Evolutionary conservation across 208 protist genomes (phyloP).

Genomic region (Acanthamoeba healyi): DNA sequence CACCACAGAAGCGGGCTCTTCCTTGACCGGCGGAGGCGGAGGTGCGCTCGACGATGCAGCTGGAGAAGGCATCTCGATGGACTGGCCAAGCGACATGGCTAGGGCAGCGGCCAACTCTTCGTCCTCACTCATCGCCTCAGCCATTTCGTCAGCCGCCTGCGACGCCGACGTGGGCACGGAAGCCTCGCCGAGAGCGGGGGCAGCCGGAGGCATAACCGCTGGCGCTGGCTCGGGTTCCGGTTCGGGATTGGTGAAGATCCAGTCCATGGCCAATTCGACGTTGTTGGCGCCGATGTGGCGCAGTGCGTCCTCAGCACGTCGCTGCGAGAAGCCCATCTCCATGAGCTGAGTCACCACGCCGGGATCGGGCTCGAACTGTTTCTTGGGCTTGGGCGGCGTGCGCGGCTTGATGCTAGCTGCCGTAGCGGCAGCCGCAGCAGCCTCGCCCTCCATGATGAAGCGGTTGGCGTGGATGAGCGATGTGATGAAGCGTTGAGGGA

Average conservation of each 20-base stretch:
- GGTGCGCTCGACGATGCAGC: background rate
- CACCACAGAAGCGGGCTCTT: background rate
- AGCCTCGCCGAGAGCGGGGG: background rate
- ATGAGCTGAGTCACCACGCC: conserved; percentile 48
- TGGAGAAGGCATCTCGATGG: background rate
- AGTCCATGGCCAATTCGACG: conserved; percentile 66
- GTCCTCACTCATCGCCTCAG: conserved; percentile 24
- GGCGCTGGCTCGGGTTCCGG: conserved; percentile 40
- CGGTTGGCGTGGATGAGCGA: conserved; percentile 60
- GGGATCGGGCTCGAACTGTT: conserved; percentile 46
- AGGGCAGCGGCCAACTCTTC: conserved; percentile 70
- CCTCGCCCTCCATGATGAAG: conserved; percentile 60
- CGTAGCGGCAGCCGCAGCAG: background rate
- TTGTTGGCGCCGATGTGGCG: conserved; percentile 58
- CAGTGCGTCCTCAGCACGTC: conserved; percentile 63
- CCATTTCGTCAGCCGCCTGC: background rate
- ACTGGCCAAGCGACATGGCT: conserved; percentile 63
- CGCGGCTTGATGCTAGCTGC: background rate
- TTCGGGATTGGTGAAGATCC: conserved; percentile 71
- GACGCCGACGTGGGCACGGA: background rate
- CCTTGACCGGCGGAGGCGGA: background rate
- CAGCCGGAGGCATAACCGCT: background rate
- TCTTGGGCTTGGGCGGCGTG: conserved; percentile 54
- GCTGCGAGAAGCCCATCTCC: conserved; percentile 70
- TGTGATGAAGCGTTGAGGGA: conserved; percentile 73